Percentiles rank a stretch among this genome's conserved stretches.
These are phyloP conservation scores for Lupinus albus DNA, from an alignment of 306 rosid species.

Conservation along the genomic window DNA sequence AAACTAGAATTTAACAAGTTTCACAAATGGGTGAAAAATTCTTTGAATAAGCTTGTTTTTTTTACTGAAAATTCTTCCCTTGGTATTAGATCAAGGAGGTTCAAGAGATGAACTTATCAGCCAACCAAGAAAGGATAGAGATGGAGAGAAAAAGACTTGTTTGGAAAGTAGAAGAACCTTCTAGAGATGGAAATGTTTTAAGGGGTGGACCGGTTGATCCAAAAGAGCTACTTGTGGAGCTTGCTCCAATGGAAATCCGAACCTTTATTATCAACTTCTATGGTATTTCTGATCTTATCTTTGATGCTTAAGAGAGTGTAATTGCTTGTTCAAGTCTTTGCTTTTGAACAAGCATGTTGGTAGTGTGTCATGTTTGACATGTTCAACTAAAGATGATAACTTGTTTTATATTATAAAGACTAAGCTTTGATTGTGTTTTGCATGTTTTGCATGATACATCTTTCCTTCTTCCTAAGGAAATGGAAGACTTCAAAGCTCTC, in stretches of 20 bases:
- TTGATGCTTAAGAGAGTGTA: conserved; percentile 41
- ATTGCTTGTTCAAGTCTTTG: conserved; percentile 35
- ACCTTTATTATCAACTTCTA: conserved; percentile 61
- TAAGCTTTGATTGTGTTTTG: conserved; percentile 10
- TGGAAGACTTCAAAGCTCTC: too few relatives aligned
- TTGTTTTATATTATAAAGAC: neutral
- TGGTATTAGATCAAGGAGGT: conserved; percentile 65
- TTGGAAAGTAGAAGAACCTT: conserved; percentile 75
- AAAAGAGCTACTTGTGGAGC: conserved; percentile 67
- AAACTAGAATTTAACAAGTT: conserved; percentile 36
- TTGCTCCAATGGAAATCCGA: conserved; percentile 87
- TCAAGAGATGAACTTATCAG: conserved; percentile 73
- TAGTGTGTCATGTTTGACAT: neutral
- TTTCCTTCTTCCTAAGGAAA: neutral
- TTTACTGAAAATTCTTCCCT: conserved; percentile 18
- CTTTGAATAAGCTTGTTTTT: neutral
- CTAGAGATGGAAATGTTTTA: conserved; percentile 41
- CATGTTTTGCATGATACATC: neutral
- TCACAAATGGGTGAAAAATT: conserved; percentile 13
- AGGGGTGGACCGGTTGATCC: conserved; percentile 85
- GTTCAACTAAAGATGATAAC: conserved; percentile 16
- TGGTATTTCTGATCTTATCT: conserved; percentile 29
- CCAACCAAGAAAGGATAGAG: conserved; percentile 79
- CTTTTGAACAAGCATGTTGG: conserved; percentile 29
- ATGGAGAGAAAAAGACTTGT: conserved; percentile 80